Base-by-base conservation (phyloP, 1,284 basidiomycete genomes). In the Xanthoconium separans region DNA sequence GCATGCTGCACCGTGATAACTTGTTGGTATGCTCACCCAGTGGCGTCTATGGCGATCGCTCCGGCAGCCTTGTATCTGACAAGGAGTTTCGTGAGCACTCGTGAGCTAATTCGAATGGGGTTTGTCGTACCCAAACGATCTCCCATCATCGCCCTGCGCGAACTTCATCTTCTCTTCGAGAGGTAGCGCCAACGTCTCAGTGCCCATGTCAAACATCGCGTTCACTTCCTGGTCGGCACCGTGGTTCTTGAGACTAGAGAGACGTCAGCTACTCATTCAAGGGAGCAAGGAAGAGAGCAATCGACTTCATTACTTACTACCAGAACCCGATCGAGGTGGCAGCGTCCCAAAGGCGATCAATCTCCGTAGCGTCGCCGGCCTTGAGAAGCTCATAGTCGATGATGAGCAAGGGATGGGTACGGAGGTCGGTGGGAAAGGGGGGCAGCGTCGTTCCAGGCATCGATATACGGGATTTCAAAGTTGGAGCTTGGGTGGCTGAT, bases 21-120 rank as follows among this genome's bases (percentile, higher is more conserved):
- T 12, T 2, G 24, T n/a, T 12, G n/a, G 2, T n/a, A 10, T 11
- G 48, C 65, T 56, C 34, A 69, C 39, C 86, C 86, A n/a, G 74
- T 74, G n/a, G 81, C 78, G 61, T 89, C 83, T 4, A 84, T 79
- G 15, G 81, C 83, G 55, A 79, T 83, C 1, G 79, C 78, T 3
- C 86, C 87, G 0, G 77, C 76, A 7, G 77, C 78, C 71, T 88
- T 87, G 65, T 87, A 87, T 24, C 85, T 87, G 58, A 45, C 46
- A 18, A 36, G 27, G 7, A 1, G n/a, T 50, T 22, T 10, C 4
- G 16, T 53, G 29, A 58, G 36, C 22, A 16, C 3, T 10, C 2
- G 4, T 6, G 16, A 4, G 12, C 15, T 16, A 11, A 39, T 15
- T 6, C 8, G 9, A 29, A 22, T 20, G 6, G 4, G 8, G 13